Conservation (phyloP, 768 basidiomycete genomes). For the Tulasnella sp. region DNA sequence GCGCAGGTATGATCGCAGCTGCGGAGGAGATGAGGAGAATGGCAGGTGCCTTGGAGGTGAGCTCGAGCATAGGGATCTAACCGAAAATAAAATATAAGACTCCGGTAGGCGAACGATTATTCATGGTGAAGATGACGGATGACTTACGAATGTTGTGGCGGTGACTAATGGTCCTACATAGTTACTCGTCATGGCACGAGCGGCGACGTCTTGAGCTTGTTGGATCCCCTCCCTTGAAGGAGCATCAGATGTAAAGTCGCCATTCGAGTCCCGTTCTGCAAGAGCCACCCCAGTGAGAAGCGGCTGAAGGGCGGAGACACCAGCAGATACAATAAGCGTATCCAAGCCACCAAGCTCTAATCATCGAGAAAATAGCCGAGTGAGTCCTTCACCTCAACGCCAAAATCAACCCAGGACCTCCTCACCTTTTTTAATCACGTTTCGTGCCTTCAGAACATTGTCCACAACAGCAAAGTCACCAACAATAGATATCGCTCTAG, state of each 20-base stretch:
- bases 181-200: constrained; percentile 49
- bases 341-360: constrained; percentile 75
- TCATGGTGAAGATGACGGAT: background rate
- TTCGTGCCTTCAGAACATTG: constrained; percentile 54
- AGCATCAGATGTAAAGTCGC: background rate
- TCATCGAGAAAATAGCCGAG: background rate
- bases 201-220: constrained; percentile 43
- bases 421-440: constrained; percentile 44
- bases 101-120: background rate
- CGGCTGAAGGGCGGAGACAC: constrained; percentile 71
- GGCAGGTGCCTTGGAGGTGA: constrained; percentile 54
- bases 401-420: background rate
- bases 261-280: background rate
- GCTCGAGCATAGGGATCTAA: constrained; percentile 65
- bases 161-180: constrained; percentile 58
- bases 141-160: constrained; percentile 58
- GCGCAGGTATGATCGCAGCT: constrained; percentile 71
- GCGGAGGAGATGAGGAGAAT: constrained; percentile 70
- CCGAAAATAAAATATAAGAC: background rate
- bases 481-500: constrained; percentile 35
- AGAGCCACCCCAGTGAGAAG: constrained; percentile 53
- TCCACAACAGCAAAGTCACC: constrained; percentile 57
- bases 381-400: background rate
- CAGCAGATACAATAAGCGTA: constrained; percentile 71
- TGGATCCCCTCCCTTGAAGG: constrained; percentile 41